Percentiles rank a stretch among this genome's conserved stretches.
These are phyloP conservation scores for Neurospora terricola DNA, from an alignment of 495 filamentous ascomycete genomes.

Conservation along the genomic window DNA sequence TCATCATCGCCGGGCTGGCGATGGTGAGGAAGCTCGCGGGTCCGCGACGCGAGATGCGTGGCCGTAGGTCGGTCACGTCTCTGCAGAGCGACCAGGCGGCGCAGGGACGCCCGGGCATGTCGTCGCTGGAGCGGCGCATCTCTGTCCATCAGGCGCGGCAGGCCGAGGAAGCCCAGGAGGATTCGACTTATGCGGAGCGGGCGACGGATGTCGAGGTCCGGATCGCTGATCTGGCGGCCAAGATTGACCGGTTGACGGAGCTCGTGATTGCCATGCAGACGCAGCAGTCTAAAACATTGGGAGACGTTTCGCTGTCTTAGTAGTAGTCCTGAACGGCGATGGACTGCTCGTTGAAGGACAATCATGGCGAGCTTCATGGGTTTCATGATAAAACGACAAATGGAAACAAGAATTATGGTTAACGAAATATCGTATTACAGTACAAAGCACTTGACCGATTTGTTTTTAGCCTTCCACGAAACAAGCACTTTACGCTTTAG, in stretches of 20 bases:
- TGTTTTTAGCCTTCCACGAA: too few species aligned
- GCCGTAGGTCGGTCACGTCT: slow-evolving; percentile 7
- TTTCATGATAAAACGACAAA: too few species aligned
- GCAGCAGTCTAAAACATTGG: slow-evolving; percentile 11
- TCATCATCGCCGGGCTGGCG: slow-evolving; percentile 9
- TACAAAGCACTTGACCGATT: not conserved
- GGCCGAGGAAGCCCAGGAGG: slow-evolving; percentile 15
- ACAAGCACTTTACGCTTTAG: too few species aligned
- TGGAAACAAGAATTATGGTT: not conserved
- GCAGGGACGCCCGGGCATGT: not conserved
- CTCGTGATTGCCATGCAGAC: slow-evolving; percentile 31
- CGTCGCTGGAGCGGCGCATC: not conserved
- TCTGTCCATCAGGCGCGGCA: slow-evolving; percentile 1
- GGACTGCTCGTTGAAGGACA: not conserved
- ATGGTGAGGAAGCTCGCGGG: slow-evolving; percentile 6
- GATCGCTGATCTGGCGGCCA: slow-evolving; percentile 34
- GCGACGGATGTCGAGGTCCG: slow-evolving; percentile 29
- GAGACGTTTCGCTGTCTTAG: slow-evolving; percentile 13
- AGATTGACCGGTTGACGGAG: slow-evolving; percentile 39
- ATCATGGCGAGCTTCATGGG: not conserved
- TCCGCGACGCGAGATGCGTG: not conserved
- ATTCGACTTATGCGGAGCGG: slow-evolving; percentile 20
- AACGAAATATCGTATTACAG: not conserved
- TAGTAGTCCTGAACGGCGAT: not conserved
- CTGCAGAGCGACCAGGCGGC: slow-evolving; percentile 1